Conservation (phyloP, 78 protist genomes). For the slime mould (Dictyostelium discoideum) region DNA sequence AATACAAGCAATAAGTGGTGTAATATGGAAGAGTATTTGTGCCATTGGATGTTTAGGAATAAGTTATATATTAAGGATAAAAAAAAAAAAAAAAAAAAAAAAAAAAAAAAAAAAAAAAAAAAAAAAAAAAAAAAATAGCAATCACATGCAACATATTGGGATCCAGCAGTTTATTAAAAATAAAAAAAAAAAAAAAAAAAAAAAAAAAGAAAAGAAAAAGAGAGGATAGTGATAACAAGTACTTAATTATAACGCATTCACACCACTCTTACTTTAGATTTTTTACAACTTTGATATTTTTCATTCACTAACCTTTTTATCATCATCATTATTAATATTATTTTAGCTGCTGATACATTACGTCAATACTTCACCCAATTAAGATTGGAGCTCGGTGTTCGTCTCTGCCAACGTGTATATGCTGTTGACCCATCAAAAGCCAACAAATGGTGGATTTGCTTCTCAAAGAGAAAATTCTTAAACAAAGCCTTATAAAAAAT, state of each 20-base stretch:
- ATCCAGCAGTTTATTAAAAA: background rate
- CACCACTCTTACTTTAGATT: background rate
- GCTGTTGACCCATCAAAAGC: slow-evolving; percentile 63
- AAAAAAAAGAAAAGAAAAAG: no score
- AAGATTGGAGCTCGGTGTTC: slow-evolving; percentile 87
- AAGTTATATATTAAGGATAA: no score
- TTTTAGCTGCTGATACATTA: slow-evolving; percentile 78
- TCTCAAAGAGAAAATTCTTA: slow-evolving; percentile 91
- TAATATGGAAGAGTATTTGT: background rate
- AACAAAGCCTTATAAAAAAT: slow-evolving; percentile 16
- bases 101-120: no score
- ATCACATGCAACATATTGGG: no score
- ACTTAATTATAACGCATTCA: background rate
- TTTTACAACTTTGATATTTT: background rate
- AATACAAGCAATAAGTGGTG: background rate
- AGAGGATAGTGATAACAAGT: no score
- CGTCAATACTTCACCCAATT: slow-evolving; percentile 91
- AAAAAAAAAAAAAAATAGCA: no score
- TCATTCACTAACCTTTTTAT: background rate
- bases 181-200: no score
- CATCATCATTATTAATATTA: background rate
- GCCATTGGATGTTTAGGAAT: no score
- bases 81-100: no score
- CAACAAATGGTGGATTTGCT: slow-evolving; percentile 93
- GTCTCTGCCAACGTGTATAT: slow-evolving; percentile 84